Base-by-base conservation (phyloP, 306 rosid genomes). In the Boehmeria nivea region DNA sequence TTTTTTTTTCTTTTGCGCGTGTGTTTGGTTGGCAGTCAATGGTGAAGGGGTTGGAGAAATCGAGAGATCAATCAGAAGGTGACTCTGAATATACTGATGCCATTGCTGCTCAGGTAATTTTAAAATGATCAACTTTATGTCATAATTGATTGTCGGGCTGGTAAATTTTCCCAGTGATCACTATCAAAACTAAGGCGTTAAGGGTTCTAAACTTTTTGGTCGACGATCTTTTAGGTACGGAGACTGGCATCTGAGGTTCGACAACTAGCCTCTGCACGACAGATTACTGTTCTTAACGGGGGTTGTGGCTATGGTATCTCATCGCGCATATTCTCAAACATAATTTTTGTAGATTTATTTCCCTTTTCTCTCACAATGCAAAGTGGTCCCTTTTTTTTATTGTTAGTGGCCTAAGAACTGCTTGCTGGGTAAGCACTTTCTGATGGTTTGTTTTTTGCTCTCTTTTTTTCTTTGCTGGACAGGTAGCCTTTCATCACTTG, bases 401-500 rank as follows among this genome's bases (percentile, higher is more conserved):
- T 5, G 8, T 46, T 18, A 8, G 25, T 19, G 0, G 16, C 0
- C 13, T 28, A n/a, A n/a, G n/a, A n/a, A 49, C n/a, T 59, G 13
- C 23, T 6, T 22, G 25, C 10, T 19, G 19, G 13, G 18, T 19
- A 36, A 36, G 59, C 5, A 1, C n/a, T 31, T n/a, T 31, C 9
- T 36, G 11, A 54, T 54, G 16, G 22, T 10, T 11, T 54, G 25
- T 37, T 54, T 36, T n/a, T 15, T 51, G 36, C 56, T 14, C 17
- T 18, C 13, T 21, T 60, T 31, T 6, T 28, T 38, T 9, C 40
- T 49, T 43, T 46, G 48, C 17, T 67, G 42, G 27, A 63, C 82
- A 93, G 99, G 95, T 68, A 79, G 79, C 58, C 8, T 83, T 46
- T 45, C 95, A 27, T 81, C 95, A 15, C 84, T 85, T 44, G 51